Base-by-base conservation (phyloP, 1,284 basidiomycete genomes). In the Cryptococcus sp. region DNA sequence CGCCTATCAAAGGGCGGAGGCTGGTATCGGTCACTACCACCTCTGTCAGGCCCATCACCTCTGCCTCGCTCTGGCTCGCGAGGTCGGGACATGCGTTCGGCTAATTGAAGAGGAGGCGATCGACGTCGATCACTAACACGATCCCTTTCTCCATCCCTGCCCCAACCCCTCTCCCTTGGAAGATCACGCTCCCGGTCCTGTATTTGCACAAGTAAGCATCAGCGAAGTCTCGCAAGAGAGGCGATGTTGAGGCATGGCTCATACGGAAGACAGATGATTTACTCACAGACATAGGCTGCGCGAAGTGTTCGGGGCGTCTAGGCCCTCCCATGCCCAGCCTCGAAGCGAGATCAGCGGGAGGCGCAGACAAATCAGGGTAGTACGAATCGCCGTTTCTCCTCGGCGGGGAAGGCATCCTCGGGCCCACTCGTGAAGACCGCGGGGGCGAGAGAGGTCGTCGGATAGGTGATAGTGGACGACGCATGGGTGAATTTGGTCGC, bases 251-350 rank as follows among this genome's bases (percentile, higher is more conserved):
- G 17, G 15, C 20, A 6, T 13, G 34, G 44, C 3, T 34, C 43
- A n/a, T 23, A 8, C 29, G 8, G 13, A 13, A 34, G 13, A 4
- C 8, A 34, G 29, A 2, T 7, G 8, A 7, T 34, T 13, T 34
- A 57, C 55, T 57, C 55, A 57, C 55, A 51, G 50, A 57, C 55
- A 57, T 57, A 39, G 55, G 55, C 17, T 57, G 49, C 39, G 26
- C 88, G 82, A 60, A 94, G 73, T 4, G 89, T 91, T 66, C 43
- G 93, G 79, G 89, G 93, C 96, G 46, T 93, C 94, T 29, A 94
- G 72, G 5, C 62, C 62, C 15, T 65, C 70, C 70, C 67, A 69
- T 46, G 88, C 86, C 82, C 85, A 93, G 29, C 81, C 81, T n/a
- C 85, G 84, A 69, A 91, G 85, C 77, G 93, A 97, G 80, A 93